phyloP scores from a whole-genome alignment of 257 asterid genomes.

The Leonotis leonurus region DNA sequence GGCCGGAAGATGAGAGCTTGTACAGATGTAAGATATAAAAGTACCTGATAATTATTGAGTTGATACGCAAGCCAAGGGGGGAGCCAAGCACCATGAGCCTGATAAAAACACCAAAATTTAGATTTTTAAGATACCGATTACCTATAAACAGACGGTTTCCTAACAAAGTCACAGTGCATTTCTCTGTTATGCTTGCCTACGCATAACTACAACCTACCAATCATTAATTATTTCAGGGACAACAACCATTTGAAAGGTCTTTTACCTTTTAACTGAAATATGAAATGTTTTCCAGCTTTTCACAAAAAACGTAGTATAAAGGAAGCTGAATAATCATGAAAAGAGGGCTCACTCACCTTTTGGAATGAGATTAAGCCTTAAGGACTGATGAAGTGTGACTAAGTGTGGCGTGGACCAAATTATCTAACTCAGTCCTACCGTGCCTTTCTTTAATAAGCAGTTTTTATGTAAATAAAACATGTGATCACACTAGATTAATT shows the following conservation, averaged over 20 bases:
- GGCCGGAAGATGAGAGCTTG: not conserved
- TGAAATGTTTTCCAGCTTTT: not conserved
- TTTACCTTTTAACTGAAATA: not conserved
- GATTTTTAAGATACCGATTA: not conserved
- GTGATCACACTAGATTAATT: not conserved
- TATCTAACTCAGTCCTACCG: not conserved
- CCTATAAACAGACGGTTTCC: not conserved
- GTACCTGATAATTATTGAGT: constrained; percentile 46
- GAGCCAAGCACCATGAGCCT: constrained; percentile 88
- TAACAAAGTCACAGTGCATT: not conserved
- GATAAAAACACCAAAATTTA: constrained; percentile 16
- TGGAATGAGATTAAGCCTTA: not conserved
- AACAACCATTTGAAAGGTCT: not conserved
- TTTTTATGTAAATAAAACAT: not conserved
- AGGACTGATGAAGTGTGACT: not conserved
- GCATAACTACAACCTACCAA: not conserved
- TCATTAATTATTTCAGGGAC: not conserved
- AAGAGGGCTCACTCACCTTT: not conserved
- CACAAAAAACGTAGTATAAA: not conserved
- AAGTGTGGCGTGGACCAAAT: not conserved
- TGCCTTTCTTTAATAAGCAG: not conserved
- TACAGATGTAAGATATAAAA: not conserved
- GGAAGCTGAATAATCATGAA: not conserved
- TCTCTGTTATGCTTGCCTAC: not conserved
- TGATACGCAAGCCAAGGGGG: constrained; percentile 77